Base-by-base conservation (phyloP, 176 grass and related monocot genomes). In the Triticum dicoccoides region DNA sequence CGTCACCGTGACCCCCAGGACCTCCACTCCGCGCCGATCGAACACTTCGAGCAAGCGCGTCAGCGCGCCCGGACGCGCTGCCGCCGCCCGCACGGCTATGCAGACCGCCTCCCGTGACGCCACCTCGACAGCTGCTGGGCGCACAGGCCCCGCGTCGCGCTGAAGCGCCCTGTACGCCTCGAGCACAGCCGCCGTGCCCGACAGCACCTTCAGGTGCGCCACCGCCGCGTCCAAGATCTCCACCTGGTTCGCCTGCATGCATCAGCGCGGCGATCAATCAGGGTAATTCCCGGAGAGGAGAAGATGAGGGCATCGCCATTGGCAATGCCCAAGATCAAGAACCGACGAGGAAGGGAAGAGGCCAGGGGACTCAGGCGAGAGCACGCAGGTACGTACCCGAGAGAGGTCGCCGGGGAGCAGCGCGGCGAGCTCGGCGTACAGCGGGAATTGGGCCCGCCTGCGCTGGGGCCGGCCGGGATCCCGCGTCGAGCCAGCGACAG, bases 151-250 rank as follows among this genome's bases (percentile, higher is more conserved):
- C 29, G 15, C 1, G 2, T 17, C 15, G 13, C 15, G 13, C 71
- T 66, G 63, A 54, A 82, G 64, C 30, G 52, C 52, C 11, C 65
- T 74, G 79, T 77, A 86, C 79, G 88, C 58, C 52, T 86, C 83
- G 38, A 86, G 88, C 79, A 82, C 73, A n/a, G 39, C 72, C n/a
- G 12, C 84, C 54, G 79, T 82, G 27, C 78, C 79, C 88, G 63
- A 72, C 52, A 90, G 65, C 52, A 34, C 39, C 88, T 62, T 70
- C 52, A 90, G 39, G 4, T 69, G 79, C 84, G 5, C 73, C 79
- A 21, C 23, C 79, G 54, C 84, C 35, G 79, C 84, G 4, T 72
- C 79, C 47, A 90, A 30, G 71, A 90, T 82, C 20, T 77, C 71
- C 35, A 45, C 78, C 71, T 30, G 6, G 65, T 2, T 89, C 58